Evolutionary conservation across 768 basidiomycete genomes (phyloP).

Genomic region (Phylloporus arenicola): DNA sequence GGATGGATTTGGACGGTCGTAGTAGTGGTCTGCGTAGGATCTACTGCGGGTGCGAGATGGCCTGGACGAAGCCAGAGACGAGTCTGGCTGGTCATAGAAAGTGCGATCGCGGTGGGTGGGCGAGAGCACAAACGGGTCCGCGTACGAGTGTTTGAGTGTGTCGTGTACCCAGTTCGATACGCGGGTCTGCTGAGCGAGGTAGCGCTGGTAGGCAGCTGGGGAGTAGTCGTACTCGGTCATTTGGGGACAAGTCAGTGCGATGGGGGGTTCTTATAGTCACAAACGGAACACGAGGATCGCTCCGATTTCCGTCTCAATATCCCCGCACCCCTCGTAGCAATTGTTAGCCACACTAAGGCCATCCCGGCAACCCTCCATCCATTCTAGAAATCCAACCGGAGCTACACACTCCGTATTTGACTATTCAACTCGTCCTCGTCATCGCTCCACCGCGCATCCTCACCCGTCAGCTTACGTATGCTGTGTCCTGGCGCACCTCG

Average conservation of each 20-base stretch:
- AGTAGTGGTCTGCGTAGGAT: slow-evolving; percentile 22
- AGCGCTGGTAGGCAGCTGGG: slow-evolving; percentile 46
- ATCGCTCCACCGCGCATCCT: no score
- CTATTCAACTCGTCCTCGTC: no score
- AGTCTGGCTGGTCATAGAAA: slow-evolving; percentile 21
- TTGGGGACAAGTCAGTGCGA: not conserved
- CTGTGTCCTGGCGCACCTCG: not conserved
- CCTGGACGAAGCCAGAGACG: slow-evolving; percentile 18
- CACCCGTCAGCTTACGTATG: not conserved
- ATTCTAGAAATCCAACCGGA: no score
- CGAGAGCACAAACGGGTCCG: slow-evolving; percentile 27
- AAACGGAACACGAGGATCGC: slow-evolving; percentile 7
- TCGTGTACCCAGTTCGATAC: slow-evolving; percentile 48
- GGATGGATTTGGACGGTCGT: slow-evolving; percentile 14
- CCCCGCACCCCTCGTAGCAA: slow-evolving; percentile 12
- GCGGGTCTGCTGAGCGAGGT: slow-evolving; percentile 42
- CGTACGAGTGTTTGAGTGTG: slow-evolving; percentile 31
- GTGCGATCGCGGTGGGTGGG: slow-evolving; percentile 28
- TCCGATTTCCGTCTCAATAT: slow-evolving; percentile 14
- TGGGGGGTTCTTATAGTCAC: slow-evolving; percentile 1
- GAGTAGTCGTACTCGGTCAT: slow-evolving; percentile 65
- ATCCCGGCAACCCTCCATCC: no score
- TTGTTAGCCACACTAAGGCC: no score
- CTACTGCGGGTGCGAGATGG: slow-evolving; percentile 20
- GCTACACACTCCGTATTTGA: no score